A percentile compares a stretch with the other conserved stretches of the same genome.
Evolutionary conservation across 1,284 basidiomycete genomes (phyloP).

Genomic region (Inonotus obliquus): DNA sequence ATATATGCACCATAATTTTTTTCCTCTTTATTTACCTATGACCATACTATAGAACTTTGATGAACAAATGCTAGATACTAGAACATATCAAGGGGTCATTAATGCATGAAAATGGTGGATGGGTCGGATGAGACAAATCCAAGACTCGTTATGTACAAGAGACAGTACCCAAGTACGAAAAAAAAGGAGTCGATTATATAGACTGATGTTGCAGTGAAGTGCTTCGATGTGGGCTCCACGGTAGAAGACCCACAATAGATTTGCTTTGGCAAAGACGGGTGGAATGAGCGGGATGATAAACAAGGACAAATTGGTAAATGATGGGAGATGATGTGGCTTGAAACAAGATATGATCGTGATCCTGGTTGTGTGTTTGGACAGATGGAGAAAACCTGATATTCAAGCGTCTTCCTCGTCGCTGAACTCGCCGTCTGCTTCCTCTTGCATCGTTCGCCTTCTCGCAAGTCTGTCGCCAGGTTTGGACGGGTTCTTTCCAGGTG

Average conservation of each 20-base stretch:
- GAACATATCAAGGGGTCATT: slow-evolving; percentile 2
- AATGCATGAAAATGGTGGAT: background rate
- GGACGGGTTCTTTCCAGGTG: slow-evolving; percentile 2
- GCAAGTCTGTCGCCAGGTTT: background rate
- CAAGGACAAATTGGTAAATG: background rate
- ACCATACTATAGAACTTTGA: background rate
- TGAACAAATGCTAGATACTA: background rate
- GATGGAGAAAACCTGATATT: background rate
- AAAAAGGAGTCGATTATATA: background rate
- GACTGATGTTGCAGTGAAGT: background rate
- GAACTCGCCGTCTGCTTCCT: slow-evolving; percentile 15
- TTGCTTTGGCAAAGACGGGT: background rate
- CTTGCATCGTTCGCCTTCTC: slow-evolving; percentile 12
- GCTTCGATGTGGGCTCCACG: background rate
- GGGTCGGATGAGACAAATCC: background rate
- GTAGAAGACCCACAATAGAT: background rate
- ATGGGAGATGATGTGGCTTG: background rate
- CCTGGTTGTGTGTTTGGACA: background rate
- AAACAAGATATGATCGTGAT: background rate
- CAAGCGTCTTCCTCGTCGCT: slow-evolving; percentile 6
- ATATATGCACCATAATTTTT: background rate
- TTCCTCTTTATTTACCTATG: background rate
- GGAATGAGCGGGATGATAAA: background rate
- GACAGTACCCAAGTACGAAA: background rate
- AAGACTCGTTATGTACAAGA: background rate